Evolutionary conservation across 2,329 filamentous ascomycete genomes (phyloP), one percentile per base, ranked within the genome.

Genomic region (Monosporascus sp.): DNA sequence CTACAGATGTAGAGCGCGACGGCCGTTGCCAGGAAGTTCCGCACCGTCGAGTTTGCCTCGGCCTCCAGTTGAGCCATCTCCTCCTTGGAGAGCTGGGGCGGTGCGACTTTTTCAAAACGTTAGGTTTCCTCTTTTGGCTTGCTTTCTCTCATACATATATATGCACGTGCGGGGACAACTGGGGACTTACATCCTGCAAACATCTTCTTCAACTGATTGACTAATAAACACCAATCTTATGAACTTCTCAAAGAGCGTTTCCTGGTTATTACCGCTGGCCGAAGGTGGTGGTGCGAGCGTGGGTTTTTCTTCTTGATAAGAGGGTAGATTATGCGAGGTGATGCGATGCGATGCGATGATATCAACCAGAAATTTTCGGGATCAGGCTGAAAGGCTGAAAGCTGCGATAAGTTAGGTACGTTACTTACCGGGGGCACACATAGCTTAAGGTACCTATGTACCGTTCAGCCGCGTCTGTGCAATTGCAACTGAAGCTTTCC

Each of bases 1-100:
- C 53, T 83, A 94, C 89, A 90, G 55, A 94, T 74, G 68, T 93
- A 93, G 48, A 94, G 79, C 48, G 88, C 70, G 39, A 85, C 76
- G 57, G 84, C 85, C 17, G 83, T 83, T 39, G 82, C 79, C 51
- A 86, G 67, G 57, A 86, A 86, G 63, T 78, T 79, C 74, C 88
- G 84, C 60, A 93, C 75, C 49, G 85, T 87, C 61, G 79, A 77
- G 64, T 74, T 75, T 49, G 89, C 88, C 68, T 86, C 81, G 55
- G 77, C 75, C 77, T 92, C 88, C 69, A 85, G 79, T 65, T 77
- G 76, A 66, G 79, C 79, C 68, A 92, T 80, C 79, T 92, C 87
- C 70, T 86, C 84, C 54, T 81, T 75, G 54, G 83, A 83, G 64
- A 84, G 80, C 69, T 84, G 84, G 68, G 86, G 86, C 73, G 88